Evolutionary conservation across 75 land plant species (phyloP), one percentile per base, ranked within the genome.

Genomic region (Cupressus sempervirens): DNA sequence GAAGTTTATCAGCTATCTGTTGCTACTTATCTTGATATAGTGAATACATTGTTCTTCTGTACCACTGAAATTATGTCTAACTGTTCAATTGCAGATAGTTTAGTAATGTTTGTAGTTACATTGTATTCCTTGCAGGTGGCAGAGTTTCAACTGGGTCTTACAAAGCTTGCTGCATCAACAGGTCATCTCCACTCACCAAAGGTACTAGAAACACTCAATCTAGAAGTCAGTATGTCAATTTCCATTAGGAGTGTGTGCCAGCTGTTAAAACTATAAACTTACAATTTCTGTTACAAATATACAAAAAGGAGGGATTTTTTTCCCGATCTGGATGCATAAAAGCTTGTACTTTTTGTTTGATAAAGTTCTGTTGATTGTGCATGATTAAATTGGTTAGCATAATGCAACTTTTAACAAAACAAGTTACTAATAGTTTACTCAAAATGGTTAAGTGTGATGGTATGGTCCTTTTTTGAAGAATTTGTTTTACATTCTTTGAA

Each of bases 81-180:
- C 73, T 70, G 12, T 11, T 70, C 30, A 7, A 67, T 70, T 70
- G 73, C 34, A 20, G 34, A 9, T 70, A 11, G 11, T 32, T 32
- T 70, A 30, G 32, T 70, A 45, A 7, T 0, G 43, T 77, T 23
- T 8, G 43, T 77, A 77, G 23, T 77, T 48, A 26, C 43, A 11
- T 43, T 77, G 43, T 8, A 7, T 0, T 82, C 20, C 5, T 82
- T n/a, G 43, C 89, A 88, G 89, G 80, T 86, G 15, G 80, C 75
- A 74, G 91, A 94, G 50, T 93, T 94, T 76, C 95, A 94, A 84
- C 80, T 95, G 50, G 97, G 96, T 82, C 96, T 95, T 84, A 94
- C 87, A 50, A 90, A 87, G 76, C 94, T 95, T 89, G 94, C 96
- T 56, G 30, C 84, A 35, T 54, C 82, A 30, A 86, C 92, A 48